These are phyloP conservation scores for Pulveroboletus sp. DNA, from an alignment of 768 basidiomycete genomes.

Conservation along the genomic window DNA sequence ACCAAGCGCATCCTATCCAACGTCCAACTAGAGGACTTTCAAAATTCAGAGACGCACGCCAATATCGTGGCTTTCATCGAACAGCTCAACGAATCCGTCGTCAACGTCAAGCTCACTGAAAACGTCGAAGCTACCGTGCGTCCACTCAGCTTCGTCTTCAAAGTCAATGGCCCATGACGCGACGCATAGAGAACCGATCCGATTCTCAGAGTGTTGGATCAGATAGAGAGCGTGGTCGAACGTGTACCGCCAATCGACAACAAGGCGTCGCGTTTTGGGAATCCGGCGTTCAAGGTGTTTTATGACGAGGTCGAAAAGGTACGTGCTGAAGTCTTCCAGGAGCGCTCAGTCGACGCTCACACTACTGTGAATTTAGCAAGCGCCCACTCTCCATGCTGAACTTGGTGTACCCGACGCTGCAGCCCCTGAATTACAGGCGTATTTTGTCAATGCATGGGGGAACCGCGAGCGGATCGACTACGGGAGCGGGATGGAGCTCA, in stretches of 20 bases:
- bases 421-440: conserved; percentile 68
- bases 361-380: conserved; percentile 35
- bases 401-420: conserved; percentile 57
- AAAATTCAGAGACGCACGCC: conserved; percentile 66
- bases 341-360: conserved; percentile 3
- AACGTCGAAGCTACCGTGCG: conserved; percentile 61
- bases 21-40: conserved; percentile 80
- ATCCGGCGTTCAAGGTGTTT: conserved; percentile 93
- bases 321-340: conserved; percentile 12
- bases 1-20: conserved; percentile 73
- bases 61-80: conserved; percentile 71
- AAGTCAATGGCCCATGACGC: not conserved
- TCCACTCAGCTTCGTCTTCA: conserved; percentile 8
- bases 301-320: conserved; percentile 81
- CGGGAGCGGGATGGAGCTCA: conserved; percentile 99
- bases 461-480: conserved; percentile 92
- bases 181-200: conserved; percentile 55
- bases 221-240: conserved; percentile 62
- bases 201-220: conserved; percentile 62
- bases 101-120: conserved; percentile 75
- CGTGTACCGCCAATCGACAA: conserved; percentile 87
- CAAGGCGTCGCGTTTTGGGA: conserved; percentile 89
- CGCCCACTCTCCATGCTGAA: conserved; percentile 58
- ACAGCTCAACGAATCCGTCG: conserved; percentile 68
- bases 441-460: conserved; percentile 90